Conservation (phyloP, 805 yeast species). For the Yarrowia bubula region DNA sequence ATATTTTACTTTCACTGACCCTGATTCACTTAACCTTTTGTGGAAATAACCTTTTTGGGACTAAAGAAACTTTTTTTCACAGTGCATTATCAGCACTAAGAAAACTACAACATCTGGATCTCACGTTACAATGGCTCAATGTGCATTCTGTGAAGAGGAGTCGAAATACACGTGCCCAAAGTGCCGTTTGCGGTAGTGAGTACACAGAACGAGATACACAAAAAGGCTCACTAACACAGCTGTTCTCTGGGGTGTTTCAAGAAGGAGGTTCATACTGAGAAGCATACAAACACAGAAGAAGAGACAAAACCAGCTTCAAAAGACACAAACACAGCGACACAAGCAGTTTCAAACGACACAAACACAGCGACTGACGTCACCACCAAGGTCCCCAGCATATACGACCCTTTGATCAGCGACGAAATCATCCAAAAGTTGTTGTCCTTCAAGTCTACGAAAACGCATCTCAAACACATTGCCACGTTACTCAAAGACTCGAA, state of each 20-base stretch:
- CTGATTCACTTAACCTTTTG: no score
- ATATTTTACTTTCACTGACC: no score
- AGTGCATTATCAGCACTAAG: not conserved
- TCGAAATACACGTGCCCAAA: slow-evolving; percentile 25
- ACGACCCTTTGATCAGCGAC: slow-evolving; percentile 4
- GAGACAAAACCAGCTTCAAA: not conserved
- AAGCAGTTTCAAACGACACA: not conserved
- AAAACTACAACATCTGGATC: no score
- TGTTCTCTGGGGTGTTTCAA: slow-evolving; percentile 20
- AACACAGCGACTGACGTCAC: no score
- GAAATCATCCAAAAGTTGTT: not conserved
- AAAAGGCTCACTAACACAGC: not conserved
- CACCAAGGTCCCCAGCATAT: not conserved
- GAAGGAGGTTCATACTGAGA: not conserved
- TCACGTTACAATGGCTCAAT: not conserved
- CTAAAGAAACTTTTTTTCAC: not conserved
- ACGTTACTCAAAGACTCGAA: slow-evolving; percentile 8
- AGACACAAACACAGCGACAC: no score
- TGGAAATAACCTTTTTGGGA: no score
- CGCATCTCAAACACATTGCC: slow-evolving; percentile 20
- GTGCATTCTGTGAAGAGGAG: slow-evolving; percentile 14
- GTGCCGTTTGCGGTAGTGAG: slow-evolving; percentile 15
- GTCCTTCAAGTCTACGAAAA: not conserved
- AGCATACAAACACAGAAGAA: not conserved
- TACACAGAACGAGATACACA: not conserved